Percentiles rank a stretch among this genome's conserved stretches.
phyloP scores from a whole-genome alignment of 257 asterid species.

The Linderniella brevidens region DNA sequence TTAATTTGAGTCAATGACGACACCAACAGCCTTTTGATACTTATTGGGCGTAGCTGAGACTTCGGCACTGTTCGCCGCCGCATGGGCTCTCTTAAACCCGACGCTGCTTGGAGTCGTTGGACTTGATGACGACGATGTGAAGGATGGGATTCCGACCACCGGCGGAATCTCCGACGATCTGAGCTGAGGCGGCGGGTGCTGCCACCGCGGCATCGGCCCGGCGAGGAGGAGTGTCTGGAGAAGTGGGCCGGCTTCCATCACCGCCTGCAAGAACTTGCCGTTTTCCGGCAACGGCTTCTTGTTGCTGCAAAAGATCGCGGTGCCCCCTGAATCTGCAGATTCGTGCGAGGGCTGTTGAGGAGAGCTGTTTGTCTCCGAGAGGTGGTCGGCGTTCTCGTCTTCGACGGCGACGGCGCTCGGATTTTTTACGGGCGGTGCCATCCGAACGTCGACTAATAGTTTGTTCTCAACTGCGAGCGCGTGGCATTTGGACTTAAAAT shows the following conservation, averaged over 20 bases:
- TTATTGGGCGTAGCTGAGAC: too few species aligned
- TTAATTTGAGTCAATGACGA: too few species aligned
- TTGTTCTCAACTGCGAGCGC: conserved; percentile 25
- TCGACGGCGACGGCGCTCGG: neutral
- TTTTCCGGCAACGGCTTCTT: conserved; percentile 53
- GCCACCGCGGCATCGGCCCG: conserved; percentile 96
- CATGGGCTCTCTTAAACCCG: too few species aligned
- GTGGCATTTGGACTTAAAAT: conserved; percentile 33
- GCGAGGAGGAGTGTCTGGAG: conserved; percentile 82
- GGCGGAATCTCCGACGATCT: conserved; percentile 81
- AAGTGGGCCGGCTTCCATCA: conserved; percentile 89
- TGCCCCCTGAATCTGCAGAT: conserved; percentile 13
- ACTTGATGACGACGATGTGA: conserved; percentile 9
- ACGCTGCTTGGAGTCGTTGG: too few species aligned
- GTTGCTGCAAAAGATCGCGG: too few species aligned
- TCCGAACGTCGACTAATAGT: conserved; percentile 10
- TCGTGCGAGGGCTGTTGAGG: conserved; percentile 6
- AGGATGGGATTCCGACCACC: conserved; percentile 24
- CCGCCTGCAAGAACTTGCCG: conserved; percentile 78
- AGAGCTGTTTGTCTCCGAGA: too few species aligned
- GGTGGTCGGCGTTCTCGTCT: neutral
- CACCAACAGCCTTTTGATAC: too few species aligned
- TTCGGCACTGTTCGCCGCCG: too few species aligned
- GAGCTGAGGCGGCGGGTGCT: conserved; percentile 91
- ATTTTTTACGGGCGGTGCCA: conserved; percentile 14